A percentile compares a stretch with the other conserved stretches of the same genome.
Conservation (phyloP, 2,329 filamentous ascomycete species). For the Metarhizium guizhouense region DNA sequence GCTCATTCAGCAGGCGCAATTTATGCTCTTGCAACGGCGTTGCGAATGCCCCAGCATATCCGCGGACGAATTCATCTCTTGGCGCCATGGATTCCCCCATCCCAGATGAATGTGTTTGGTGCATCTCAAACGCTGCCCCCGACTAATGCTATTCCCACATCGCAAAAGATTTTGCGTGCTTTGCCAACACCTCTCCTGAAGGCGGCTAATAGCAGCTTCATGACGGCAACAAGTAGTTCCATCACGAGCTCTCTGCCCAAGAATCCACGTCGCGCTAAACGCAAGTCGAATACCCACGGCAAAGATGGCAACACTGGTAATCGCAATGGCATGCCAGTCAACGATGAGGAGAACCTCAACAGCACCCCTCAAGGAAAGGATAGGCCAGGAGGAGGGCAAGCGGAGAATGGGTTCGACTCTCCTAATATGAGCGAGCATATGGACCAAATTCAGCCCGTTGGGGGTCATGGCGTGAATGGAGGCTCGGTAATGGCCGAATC, state of each 20-base stretch:
- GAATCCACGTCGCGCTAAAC: constrained; percentile 49
- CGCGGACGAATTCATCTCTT: constrained; percentile 88
- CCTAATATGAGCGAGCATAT: constrained; percentile 35
- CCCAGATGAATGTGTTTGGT: constrained; percentile 75
- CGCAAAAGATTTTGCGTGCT: constrained; percentile 82
- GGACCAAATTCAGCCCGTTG: constrained; percentile 33
- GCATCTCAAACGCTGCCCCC: constrained; percentile 67
- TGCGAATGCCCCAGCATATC: constrained; percentile 94
- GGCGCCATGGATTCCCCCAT: constrained; percentile 95
- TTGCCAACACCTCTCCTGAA: constrained; percentile 86
- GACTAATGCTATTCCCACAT: constrained; percentile 78
- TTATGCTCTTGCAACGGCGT: constrained; percentile 87
- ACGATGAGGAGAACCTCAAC: constrained; percentile 43
- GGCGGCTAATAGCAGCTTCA: constrained; percentile 91
- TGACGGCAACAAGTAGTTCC: constrained; percentile 82
- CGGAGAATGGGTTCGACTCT: constrained; percentile 12
- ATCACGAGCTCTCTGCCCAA: constrained; percentile 72
- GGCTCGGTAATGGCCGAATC: constrained; percentile 35
- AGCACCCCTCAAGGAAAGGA: constrained; percentile 17
- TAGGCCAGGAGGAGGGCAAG: constrained; percentile 11
- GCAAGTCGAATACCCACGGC: constrained; percentile 38
- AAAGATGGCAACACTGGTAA: constrained; percentile 24
- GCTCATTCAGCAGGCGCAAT: constrained; percentile 97
- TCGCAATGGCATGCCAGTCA: constrained; percentile 25
- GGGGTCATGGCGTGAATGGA: constrained; percentile 13